A percentile compares a stretch with the other conserved stretches of the same genome.
Conservation (phyloP, 2,329 filamentous ascomycete genomes). For the Fusarium nelsonii region DNA sequence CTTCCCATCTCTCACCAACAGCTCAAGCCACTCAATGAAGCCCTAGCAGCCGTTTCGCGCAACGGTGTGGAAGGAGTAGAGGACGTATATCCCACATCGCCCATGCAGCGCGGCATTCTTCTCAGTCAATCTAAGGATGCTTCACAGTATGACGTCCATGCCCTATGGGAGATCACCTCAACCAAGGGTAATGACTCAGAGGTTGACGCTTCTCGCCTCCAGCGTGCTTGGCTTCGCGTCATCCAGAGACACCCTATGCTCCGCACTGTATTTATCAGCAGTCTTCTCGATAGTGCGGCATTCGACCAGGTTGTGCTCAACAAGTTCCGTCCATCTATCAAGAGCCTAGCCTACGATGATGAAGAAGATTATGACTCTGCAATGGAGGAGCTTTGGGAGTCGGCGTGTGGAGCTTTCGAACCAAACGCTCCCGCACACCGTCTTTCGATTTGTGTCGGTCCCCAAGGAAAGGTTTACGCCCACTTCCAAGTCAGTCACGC, state of each 20-base stretch:
- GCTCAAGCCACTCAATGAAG: conserved; percentile 5
- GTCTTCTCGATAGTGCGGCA: background rate
- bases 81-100: conserved; percentile 14
- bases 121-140: conserved; percentile 20
- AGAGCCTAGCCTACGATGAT: background rate
- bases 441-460: background rate
- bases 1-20: conserved; percentile 2
- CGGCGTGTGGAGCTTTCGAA: background rate
- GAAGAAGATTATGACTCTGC: background rate
- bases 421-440: background rate
- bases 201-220: background rate
- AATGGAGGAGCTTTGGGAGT: background rate
- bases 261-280: conserved; percentile 31
- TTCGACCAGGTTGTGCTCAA: conserved; percentile 23
- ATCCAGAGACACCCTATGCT: conserved; percentile 12
- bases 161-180: conserved; percentile 2
- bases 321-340: conserved; percentile 3
- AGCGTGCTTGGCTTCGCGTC: conserved; percentile 11
- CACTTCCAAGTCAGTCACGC: conserved; percentile 23
- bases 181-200: background rate
- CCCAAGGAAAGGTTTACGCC: background rate
- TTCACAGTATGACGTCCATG: conserved; percentile 11
- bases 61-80: conserved; percentile 4
- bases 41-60: background rate
- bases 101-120: conserved; percentile 22